Evolutionary conservation across 805 yeast genomes (phyloP).

Genomic region (Torulaspora microellipsoides): DNA sequence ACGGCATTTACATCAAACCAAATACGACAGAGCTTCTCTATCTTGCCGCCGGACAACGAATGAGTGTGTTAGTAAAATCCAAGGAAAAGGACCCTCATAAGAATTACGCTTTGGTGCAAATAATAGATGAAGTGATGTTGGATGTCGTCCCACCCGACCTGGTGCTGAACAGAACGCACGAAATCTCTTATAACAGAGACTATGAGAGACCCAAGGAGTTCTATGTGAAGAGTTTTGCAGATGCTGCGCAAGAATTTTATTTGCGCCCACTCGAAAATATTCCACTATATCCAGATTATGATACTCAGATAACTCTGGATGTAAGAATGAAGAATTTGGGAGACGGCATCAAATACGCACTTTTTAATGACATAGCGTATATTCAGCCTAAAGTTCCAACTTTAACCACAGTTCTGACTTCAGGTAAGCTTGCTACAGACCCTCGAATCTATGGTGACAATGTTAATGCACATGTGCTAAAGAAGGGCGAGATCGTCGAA

Average conservation of each 20-base stretch:
- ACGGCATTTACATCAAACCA: constrained; percentile 65
- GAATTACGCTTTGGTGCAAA: constrained; percentile 59
- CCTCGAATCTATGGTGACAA: constrained; percentile 68
- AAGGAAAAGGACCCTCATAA: constrained; percentile 37
- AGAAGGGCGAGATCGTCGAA: constrained; percentile 62
- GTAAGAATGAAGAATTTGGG: constrained; percentile 65
- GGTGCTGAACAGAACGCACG: constrained; percentile 50
- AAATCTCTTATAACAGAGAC: constrained; percentile 45
- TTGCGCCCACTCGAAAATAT: constrained; percentile 42
- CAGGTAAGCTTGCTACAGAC: constrained; percentile 54
- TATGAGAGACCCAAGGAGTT: constrained; percentile 29
- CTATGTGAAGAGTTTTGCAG: constrained; percentile 22
- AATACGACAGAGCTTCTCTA: constrained; percentile 51
- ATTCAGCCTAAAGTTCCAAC: constrained; percentile 69
- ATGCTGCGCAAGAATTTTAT: constrained; percentile 34
- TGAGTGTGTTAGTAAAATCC: constrained; percentile 61
- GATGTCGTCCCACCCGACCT: constrained; percentile 62
- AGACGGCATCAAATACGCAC: constrained; percentile 72
- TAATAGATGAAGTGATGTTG: constrained; percentile 61
- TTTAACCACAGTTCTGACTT: constrained; percentile 54
- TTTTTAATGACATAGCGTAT: constrained; percentile 64
- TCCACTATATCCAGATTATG: constrained; percentile 53
- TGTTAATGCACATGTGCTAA: constrained; percentile 58
- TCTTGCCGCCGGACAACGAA: constrained; percentile 77
- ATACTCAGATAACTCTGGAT: constrained; percentile 53